Evolutionary conservation across 257 asterid species (phyloP).

Genomic region (Capsicum baccatum): DNA sequence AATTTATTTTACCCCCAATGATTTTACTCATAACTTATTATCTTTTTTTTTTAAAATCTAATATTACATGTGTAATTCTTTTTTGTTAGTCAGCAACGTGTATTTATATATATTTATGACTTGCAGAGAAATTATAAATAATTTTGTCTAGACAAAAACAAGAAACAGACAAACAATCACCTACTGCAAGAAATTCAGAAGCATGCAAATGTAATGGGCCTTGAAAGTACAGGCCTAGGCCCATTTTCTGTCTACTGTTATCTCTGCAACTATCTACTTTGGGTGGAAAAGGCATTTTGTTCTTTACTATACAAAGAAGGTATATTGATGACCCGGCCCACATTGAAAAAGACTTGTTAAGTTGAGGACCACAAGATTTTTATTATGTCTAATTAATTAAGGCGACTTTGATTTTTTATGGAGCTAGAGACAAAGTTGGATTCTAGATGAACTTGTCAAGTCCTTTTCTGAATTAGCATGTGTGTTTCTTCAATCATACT

Average conservation of each 20-base stretch:
- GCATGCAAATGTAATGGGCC: conserved; percentile 8
- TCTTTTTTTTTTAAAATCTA: background rate
- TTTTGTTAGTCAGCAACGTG: background rate
- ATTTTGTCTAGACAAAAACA: background rate
- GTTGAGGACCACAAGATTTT: conserved; percentile 27
- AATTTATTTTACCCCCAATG: background rate
- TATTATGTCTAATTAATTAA: background rate
- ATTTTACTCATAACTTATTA: background rate
- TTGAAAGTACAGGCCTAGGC: background rate
- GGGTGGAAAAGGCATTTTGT: conserved; percentile 21
- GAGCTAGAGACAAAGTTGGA: conserved; percentile 32
- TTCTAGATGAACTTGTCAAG: conserved; percentile 11
- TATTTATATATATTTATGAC: background rate
- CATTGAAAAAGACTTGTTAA: conserved; percentile 27
- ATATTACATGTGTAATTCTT: no score
- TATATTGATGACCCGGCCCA: conserved; percentile 29
- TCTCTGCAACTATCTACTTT: conserved; percentile 22
- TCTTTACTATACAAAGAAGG: conserved; percentile 29
- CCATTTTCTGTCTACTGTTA: conserved; percentile 3
- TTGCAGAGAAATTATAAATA: background rate
- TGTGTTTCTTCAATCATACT: background rate
- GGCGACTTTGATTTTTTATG: conserved; percentile 14
- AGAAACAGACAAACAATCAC: background rate
- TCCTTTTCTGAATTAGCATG: conserved; percentile 2
- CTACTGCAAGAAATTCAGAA: conserved; percentile 4